These are phyloP conservation scores for Capsaspora owczarzaki DNA, from an alignment of 78 protist genomes.

Conservation along the genomic window DNA sequence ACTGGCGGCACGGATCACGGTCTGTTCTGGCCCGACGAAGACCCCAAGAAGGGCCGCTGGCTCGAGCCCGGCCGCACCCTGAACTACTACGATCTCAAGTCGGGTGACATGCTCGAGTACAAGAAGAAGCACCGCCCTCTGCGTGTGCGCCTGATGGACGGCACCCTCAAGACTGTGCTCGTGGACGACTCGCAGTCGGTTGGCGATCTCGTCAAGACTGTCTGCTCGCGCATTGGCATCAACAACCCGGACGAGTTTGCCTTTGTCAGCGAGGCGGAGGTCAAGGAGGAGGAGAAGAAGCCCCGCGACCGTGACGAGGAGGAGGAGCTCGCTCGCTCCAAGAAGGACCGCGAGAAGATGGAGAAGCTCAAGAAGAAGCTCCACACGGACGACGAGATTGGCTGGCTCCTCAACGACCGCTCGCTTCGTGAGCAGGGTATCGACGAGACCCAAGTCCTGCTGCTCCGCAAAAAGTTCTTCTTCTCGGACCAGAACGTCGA, in stretches of 20 bases:
- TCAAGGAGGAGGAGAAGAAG: constrained; percentile 5
- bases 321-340: too few species aligned
- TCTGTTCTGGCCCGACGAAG: constrained; percentile 17
- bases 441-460: constrained; percentile 29
- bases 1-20: constrained; percentile 8
- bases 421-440: constrained; percentile 70
- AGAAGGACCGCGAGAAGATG: neutral
- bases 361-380: constrained; percentile 21
- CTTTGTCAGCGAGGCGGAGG: neutral
- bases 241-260: constrained; percentile 68
- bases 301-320: neutral
- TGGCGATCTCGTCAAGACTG: constrained; percentile 35
- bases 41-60: constrained; percentile 11
- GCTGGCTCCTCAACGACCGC: constrained; percentile 60
- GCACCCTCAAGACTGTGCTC: neutral
- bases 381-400: constrained; percentile 27
- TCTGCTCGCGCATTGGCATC: constrained; percentile 58
- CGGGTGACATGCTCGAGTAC: constrained; percentile 54
- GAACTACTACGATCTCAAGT: constrained; percentile 30
- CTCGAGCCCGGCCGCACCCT: constrained; percentile 25
- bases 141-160: constrained; percentile 19
- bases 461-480: constrained; percentile 70
- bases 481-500: constrained; percentile 72
- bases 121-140: constrained; percentile 67
- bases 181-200: constrained; percentile 62